phyloP scores from a whole-genome alignment of 75 land plant species.

The Ceratopteris richardii region DNA sequence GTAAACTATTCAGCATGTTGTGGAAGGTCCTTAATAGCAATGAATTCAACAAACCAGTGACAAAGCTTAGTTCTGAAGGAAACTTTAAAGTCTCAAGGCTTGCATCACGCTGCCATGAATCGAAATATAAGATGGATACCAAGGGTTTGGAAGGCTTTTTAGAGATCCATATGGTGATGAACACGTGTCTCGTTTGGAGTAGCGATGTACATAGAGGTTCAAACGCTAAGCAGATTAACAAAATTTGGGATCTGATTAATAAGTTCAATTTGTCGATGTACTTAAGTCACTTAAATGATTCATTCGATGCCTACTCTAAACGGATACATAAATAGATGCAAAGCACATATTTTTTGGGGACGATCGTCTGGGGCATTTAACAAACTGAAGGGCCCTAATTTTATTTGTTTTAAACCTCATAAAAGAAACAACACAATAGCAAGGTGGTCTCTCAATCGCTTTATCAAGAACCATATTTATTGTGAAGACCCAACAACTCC shows the following conservation, averaged over 20 bases:
- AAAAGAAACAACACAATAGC: too few species aligned
- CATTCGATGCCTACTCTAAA: slow-evolving; percentile 37
- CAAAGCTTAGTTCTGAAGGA: slow-evolving; percentile 6
- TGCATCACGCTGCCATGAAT: neutral
- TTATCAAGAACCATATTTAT: too few species aligned
- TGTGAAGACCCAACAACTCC: too few species aligned
- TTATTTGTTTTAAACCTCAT: too few species aligned
- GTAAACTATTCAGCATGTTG: slow-evolving; percentile 33
- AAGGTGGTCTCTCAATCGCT: too few species aligned
- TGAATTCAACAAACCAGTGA: slow-evolving; percentile 41
- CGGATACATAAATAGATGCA: slow-evolving; percentile 40
- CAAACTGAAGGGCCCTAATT: too few species aligned
- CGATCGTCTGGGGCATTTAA: too few species aligned
- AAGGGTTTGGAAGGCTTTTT: slow-evolving; percentile 9
- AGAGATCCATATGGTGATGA: slow-evolving; percentile 30
- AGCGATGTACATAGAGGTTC: slow-evolving; percentile 35
- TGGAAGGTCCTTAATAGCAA: slow-evolving; percentile 71
- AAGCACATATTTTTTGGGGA: slow-evolving; percentile 13
- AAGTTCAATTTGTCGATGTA: slow-evolving; percentile 26
- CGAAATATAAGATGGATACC: neutral
- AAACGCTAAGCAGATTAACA: slow-evolving; percentile 38
- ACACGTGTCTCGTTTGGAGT: slow-evolving; percentile 36
- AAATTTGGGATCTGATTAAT: slow-evolving; percentile 52
- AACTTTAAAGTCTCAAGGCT: slow-evolving; percentile 10
- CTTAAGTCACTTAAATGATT: slow-evolving; percentile 28